These are phyloP conservation scores for Mycothermus thermophilus DNA, from an alignment of 495 filamentous ascomycete species.

Conservation along the genomic window DNA sequence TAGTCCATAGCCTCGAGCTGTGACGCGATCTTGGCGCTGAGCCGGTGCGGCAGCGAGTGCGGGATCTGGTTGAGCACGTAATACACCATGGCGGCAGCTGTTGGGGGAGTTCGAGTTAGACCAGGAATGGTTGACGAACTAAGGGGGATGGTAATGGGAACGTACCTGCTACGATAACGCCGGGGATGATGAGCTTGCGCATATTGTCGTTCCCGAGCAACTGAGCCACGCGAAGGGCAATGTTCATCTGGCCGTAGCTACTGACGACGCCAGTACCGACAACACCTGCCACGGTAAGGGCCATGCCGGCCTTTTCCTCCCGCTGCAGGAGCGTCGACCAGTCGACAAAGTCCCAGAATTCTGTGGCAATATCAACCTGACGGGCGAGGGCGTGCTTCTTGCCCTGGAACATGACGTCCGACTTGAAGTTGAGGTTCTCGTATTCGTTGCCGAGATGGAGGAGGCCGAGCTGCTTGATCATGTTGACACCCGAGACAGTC, in stretches of 20 bases:
- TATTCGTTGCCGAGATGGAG: conserved; percentile 82
- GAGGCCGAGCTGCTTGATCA: conserved; percentile 76
- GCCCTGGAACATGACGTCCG: conserved; percentile 83
- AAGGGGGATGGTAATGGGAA: too few relatives aligned
- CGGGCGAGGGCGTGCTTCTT: conserved; percentile 66
- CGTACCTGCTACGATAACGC: conserved; percentile 64
- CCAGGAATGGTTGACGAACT: too few relatives aligned
- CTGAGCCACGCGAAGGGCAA: conserved; percentile 62
- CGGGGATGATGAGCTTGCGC: conserved; percentile 67
- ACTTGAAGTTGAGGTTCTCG: conserved; percentile 66
- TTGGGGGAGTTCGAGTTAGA: too few relatives aligned
- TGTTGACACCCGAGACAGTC: conserved; percentile 69
- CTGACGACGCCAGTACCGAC: conserved; percentile 69
- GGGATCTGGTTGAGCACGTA: conserved; percentile 81
- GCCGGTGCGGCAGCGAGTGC: conserved; percentile 69
- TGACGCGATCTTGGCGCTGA: conserved; percentile 68
- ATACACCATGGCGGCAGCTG: conserved; percentile 56
- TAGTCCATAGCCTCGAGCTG: conserved; percentile 77
- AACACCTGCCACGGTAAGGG: conserved; percentile 80
- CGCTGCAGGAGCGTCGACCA: conserved; percentile 64
- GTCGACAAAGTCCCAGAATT: conserved; percentile 90
- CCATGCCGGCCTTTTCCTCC: conserved; percentile 91
- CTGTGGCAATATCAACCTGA: conserved; percentile 74
- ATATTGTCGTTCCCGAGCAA: conserved; percentile 75
- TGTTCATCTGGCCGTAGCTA: conserved; percentile 78